phyloP scores from a whole-genome alignment of 108 stramenopile genomes.

The Cylindrotheca closterium region DNA sequence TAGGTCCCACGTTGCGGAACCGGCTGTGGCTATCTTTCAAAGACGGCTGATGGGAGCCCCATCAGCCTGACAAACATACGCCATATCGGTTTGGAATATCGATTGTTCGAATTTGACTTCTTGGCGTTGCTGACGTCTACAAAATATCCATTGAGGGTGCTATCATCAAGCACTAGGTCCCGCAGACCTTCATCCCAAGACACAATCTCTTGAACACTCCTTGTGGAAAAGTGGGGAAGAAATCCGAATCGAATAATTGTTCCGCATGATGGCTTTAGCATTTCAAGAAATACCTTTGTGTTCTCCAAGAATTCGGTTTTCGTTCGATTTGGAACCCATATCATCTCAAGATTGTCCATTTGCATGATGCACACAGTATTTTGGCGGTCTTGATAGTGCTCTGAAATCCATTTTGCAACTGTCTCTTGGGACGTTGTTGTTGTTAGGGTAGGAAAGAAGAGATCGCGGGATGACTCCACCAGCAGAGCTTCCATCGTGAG shows the following conservation, averaged over 20 bases:
- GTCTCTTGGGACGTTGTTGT: conserved; percentile 1
- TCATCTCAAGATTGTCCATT: neutral
- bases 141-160: neutral
- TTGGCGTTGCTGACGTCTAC: neutral
- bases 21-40: no score
- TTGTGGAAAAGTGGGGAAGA: neutral
- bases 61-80: neutral
- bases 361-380: neutral
- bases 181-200: neutral
- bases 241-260: neutral
- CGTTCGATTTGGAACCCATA: neutral
- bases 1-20: no score
- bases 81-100: neutral
- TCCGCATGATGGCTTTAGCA: neutral
- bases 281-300: neutral
- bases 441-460: neutral
- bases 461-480: neutral
- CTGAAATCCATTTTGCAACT: neutral
- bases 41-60: no score
- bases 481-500: neutral
- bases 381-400: neutral
- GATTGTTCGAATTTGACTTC: neutral
- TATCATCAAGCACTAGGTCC: neutral
- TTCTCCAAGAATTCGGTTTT: neutral
- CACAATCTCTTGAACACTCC: neutral